phyloP scores from a whole-genome alignment of 176 grass and related monocot genomes.

The Aegilops sharonensis region DNA sequence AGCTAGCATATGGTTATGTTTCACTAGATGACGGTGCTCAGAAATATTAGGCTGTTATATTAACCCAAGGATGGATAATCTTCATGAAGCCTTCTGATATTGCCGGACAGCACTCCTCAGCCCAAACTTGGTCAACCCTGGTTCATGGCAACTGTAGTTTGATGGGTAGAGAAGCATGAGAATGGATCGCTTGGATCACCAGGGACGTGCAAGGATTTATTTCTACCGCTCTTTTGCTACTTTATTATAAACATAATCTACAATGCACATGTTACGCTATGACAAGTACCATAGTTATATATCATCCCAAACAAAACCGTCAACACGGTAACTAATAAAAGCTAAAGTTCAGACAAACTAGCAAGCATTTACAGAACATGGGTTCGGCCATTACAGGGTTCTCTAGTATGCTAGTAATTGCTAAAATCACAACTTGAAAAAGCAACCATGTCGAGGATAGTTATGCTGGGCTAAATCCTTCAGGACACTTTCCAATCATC shows the following conservation, averaged over 20 bases:
- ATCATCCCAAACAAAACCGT: constrained; percentile 16
- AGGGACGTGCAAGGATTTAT: too few relatives aligned
- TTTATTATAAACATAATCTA: neutral
- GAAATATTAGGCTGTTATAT: too few relatives aligned
- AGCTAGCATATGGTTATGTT: too few relatives aligned
- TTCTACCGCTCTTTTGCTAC: too few relatives aligned
- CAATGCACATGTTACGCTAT: constrained; percentile 1
- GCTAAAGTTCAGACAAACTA: constrained; percentile 1
- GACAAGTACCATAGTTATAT: constrained; percentile 24
- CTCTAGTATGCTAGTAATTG: neutral
- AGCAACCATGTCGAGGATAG: constrained; percentile 13
- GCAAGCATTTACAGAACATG: constrained; percentile 36
- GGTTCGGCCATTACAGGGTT: neutral
- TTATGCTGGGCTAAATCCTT: neutral
- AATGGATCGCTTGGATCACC: too few relatives aligned
- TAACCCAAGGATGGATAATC: too few relatives aligned
- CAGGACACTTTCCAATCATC: constrained; percentile 35
- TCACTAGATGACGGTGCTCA: too few relatives aligned
- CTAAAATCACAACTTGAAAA: constrained; percentile 4
- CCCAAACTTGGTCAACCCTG: too few relatives aligned
- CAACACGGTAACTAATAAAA: constrained; percentile 24
- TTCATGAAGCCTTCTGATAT: too few relatives aligned
- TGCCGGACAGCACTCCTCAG: too few relatives aligned
- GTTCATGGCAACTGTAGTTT: too few relatives aligned
- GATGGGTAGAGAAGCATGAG: too few relatives aligned